phyloP scores from a whole-genome alignment of 2,329 filamentous ascomycete species.

The Tolypocladium tropicale region DNA sequence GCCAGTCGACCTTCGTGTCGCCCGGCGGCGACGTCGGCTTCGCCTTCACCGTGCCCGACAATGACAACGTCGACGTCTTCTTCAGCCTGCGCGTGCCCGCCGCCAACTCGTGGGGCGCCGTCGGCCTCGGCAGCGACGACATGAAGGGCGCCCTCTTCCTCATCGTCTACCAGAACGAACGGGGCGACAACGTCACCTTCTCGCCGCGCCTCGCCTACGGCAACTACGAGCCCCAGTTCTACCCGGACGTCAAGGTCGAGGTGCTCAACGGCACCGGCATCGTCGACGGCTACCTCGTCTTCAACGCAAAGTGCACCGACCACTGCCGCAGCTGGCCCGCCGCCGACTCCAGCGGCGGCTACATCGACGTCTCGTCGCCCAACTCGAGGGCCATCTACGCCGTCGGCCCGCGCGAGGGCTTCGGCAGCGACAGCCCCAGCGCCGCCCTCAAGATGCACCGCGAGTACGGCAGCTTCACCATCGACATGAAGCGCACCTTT shows the following conservation, averaged over 20 bases:
- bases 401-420: slow-evolving; percentile 35
- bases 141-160: slow-evolving; percentile 44
- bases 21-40: slow-evolving; percentile 35
- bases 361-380: slow-evolving; percentile 37
- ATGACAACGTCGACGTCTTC: slow-evolving; percentile 36
- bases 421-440: slow-evolving; percentile 29
- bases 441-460: slow-evolving; percentile 41
- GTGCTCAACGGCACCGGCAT: slow-evolving; percentile 38
- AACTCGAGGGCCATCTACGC: slow-evolving; percentile 45
- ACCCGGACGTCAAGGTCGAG: slow-evolving; percentile 30
- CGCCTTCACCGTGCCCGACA: slow-evolving; percentile 37
- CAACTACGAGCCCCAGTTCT: slow-evolving; percentile 41
- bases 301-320: slow-evolving; percentile 38
- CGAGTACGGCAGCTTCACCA: slow-evolving; percentile 42
- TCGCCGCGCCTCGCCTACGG: slow-evolving; percentile 41
- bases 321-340: slow-evolving; percentile 41
- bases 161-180: slow-evolving; percentile 39
- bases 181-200: slow-evolving; percentile 40
- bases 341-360: slow-evolving; percentile 22
- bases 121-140: slow-evolving; percentile 42
- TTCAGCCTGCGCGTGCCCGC: slow-evolving; percentile 41
- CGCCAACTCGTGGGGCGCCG: slow-evolving; percentile 38
- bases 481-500: slow-evolving; percentile 43
- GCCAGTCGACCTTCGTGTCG: slow-evolving; percentile 33
- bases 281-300: slow-evolving; percentile 32